A percentile compares a stretch with the other conserved stretches of the same genome.
Conservation (phyloP, 176 grass and related monocot genomes). For the Aegilops umbellulata region DNA sequence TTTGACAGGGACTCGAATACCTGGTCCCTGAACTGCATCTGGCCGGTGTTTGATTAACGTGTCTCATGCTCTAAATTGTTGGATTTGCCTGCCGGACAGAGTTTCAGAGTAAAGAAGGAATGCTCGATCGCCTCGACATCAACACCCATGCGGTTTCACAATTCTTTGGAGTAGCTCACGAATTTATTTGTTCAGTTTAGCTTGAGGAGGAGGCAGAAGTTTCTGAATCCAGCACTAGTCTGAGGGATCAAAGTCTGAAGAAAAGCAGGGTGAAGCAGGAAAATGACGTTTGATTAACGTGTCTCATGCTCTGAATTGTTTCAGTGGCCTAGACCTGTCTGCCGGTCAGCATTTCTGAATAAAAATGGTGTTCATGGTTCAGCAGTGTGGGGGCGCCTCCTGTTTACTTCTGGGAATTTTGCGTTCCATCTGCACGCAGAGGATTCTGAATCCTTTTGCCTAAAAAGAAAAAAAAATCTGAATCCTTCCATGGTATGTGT, state of each 20-base stretch:
- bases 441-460: not conserved
- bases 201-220: not conserved
- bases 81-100: not conserved
- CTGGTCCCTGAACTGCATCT: not conserved
- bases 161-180: not conserved
- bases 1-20: not conserved
- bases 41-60: not conserved
- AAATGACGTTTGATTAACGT: not conserved
- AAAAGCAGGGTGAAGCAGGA: too few relatives aligned
- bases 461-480: too few relatives aligned
- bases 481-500: too few relatives aligned
- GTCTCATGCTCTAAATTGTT: not conserved
- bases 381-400: too few relatives aligned
- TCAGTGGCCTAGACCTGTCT: not conserved
- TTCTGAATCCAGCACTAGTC: not conserved
- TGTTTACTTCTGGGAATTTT: too few relatives aligned
- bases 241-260: too few relatives aligned
- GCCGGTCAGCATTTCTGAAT: not conserved
- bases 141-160: not conserved
- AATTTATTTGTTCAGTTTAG: not conserved
- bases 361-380: not conserved
- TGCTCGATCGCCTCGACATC: not conserved
- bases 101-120: not conserved
- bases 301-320: not conserved
- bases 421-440: too few relatives aligned